These are phyloP conservation scores for Stenogyne calaminthoides DNA, from an alignment of 305 asterid genomes.

Conservation along the genomic window DNA sequence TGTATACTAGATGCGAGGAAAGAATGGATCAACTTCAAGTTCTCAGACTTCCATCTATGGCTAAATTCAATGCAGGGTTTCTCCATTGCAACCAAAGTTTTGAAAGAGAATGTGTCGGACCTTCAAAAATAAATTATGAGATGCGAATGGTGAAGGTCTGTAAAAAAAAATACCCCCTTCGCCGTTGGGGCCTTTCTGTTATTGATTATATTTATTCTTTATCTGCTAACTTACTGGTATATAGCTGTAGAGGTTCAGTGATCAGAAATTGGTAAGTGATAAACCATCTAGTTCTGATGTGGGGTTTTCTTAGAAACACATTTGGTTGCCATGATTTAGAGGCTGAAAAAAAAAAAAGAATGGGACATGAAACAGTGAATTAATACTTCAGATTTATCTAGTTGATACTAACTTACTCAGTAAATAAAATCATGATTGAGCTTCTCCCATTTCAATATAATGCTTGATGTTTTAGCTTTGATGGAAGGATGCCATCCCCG, in stretches of 20 bases:
- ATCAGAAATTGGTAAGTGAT: neutral
- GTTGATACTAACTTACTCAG: no score
- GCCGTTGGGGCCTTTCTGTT: neutral
- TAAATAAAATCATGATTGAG: no score
- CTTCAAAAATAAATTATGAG: constrained; percentile 82
- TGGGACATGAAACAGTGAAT: neutral
- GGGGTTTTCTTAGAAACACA: neutral
- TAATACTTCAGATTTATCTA: no score
- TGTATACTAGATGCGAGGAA: constrained; percentile 86
- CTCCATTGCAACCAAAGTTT: constrained; percentile 93
- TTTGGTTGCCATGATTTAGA: neutral
- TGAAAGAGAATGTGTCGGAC: constrained; percentile 87
- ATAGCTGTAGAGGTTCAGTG: neutral
- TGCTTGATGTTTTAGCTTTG: no score
- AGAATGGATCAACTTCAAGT: constrained; percentile 98
- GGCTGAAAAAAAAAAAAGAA: neutral
- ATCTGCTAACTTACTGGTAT: neutral
- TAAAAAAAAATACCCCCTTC: neutral
- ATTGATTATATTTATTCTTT: neutral
- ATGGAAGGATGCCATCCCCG: no score
- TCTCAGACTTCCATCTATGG: constrained; percentile 97
- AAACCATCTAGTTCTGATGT: neutral
- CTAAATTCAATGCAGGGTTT: constrained; percentile 96
- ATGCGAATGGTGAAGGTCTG: constrained; percentile 89
- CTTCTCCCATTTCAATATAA: no score